Evolutionary conservation across 164 flowering plant species (phyloP).

Genomic region (Warburgia ugandensis): DNA sequence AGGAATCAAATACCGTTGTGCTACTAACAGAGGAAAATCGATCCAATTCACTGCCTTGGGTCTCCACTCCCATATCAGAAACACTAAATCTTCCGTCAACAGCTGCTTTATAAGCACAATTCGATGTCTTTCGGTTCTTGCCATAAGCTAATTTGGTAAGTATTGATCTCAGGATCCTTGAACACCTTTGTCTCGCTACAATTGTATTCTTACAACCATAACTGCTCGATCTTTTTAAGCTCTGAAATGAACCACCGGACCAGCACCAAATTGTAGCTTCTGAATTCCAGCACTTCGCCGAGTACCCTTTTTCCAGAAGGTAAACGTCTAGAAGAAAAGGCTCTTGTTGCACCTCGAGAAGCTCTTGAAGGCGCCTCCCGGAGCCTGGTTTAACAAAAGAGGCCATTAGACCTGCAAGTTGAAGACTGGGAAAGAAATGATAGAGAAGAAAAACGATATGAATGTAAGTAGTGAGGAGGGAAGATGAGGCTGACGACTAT

Average conservation of each 20-base stretch:
- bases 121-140: constrained; percentile 4
- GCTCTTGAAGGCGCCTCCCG: constrained; percentile 31
- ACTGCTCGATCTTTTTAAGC: constrained; percentile 9
- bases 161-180: constrained; percentile 28
- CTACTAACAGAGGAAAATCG: constrained; percentile 32
- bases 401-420: constrained; percentile 16
- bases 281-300: constrained; percentile 11
- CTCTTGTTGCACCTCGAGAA: constrained; percentile 65
- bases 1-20: constrained; percentile 21
- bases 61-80: constrained; percentile 1
- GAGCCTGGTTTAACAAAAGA: constrained; percentile 15
- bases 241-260: constrained; percentile 13
- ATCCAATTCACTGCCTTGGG: constrained; percentile 17
- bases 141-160: constrained; percentile 22
- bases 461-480: neutral
- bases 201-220: constrained; percentile 10
- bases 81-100: constrained; percentile 5
- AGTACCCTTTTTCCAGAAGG: constrained; percentile 46
- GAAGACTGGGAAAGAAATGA: constrained; percentile 5
- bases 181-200: constrained; percentile 12
- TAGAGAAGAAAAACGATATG: neutral
- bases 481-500: constrained; percentile 10
- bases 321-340: constrained; percentile 50
- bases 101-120: neutral
- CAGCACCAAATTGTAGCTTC: constrained; percentile 12